Percentiles rank a stretch among this genome's conserved stretches.
Conservation (phyloP, 768 basidiomycete species). For the Suillus hirtellus region DNA sequence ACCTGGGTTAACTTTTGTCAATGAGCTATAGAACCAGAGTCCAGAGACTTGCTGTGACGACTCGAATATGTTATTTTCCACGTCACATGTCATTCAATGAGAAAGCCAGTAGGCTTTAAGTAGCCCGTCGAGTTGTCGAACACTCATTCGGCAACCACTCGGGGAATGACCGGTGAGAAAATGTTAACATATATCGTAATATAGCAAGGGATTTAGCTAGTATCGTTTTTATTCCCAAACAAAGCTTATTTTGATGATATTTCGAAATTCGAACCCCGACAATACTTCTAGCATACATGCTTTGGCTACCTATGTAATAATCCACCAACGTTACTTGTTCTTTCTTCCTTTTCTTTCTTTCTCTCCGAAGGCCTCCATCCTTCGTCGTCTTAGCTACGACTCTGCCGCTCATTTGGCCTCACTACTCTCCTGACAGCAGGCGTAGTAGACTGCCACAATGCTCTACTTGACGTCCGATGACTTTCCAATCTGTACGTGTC, state of each 20-base stretch:
- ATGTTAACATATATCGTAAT: too few relatives aligned
- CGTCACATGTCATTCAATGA: too few relatives aligned
- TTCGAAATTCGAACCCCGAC: neutral
- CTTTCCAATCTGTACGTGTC: constrained; percentile 82
- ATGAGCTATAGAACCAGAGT: too few relatives aligned
- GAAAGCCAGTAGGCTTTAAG: too few relatives aligned
- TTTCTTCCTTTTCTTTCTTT: neutral
- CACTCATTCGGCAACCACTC: too few relatives aligned
- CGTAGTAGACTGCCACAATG: constrained; percentile 42
- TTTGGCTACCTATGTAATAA: neutral
- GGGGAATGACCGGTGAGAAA: too few relatives aligned
- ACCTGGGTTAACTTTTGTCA: too few relatives aligned
- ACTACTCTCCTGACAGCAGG: neutral
- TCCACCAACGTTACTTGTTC: neutral
- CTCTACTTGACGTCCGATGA: constrained; percentile 89
- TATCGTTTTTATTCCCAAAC: too few relatives aligned
- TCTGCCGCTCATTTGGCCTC: constrained; percentile 17
- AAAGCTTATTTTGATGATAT: neutral
- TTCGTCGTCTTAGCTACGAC: constrained; percentile 11
- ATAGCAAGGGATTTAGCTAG: too few relatives aligned
- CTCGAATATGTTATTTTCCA: too few relatives aligned
- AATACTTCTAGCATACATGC: neutral
- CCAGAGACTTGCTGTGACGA: too few relatives aligned
- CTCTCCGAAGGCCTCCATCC: neutral
- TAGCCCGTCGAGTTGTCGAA: too few relatives aligned